Percentiles rank a stretch among this genome's conserved stretches.
These are phyloP conservation scores for Cicer bijugum DNA, from an alignment of 306 rosid species.

Conservation along the genomic window DNA sequence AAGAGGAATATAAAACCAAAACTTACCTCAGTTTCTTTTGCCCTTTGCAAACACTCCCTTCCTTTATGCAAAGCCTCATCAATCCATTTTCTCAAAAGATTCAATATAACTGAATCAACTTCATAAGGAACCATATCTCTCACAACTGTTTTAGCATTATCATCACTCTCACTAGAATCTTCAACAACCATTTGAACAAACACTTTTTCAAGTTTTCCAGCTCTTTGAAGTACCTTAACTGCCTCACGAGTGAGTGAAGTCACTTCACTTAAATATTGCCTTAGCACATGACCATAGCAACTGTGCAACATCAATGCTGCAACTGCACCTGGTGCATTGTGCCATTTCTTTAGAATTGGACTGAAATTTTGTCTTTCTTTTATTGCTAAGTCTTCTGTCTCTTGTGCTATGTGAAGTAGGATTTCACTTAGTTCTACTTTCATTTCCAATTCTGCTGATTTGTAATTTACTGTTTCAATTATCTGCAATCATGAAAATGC, in stretches of 20 bases:
- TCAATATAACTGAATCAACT: conserved; percentile 73
- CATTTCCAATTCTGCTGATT: conserved; percentile 39
- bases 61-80: conserved; percentile 58
- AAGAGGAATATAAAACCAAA: neutral
- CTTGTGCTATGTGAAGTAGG: conserved; percentile 73
- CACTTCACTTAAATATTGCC: conserved; percentile 70
- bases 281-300: conserved; percentile 73
- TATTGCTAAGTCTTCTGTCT: conserved; percentile 73
- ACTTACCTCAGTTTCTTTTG: conserved; percentile 85
- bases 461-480: conserved; percentile 55
- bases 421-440: conserved; percentile 58
- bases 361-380: conserved; percentile 81
- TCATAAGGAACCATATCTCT: conserved; percentile 90
- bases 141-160: conserved; percentile 67
- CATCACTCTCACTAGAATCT: conserved; percentile 70
- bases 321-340: conserved; percentile 60
- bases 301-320: conserved; percentile 83
- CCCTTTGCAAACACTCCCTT: conserved; percentile 59
- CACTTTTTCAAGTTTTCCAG: conserved; percentile 80
- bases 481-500: conserved; percentile 48
- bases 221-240: conserved; percentile 70
- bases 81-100: conserved; percentile 75
- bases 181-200: conserved; percentile 88
- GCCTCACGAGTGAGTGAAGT: conserved; percentile 57
- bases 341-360: conserved; percentile 75